Evolutionary conservation across 805 yeast genomes (phyloP), one percentile per base, ranked within the genome.

Genomic region (Saccharomycopsis olivae): DNA sequence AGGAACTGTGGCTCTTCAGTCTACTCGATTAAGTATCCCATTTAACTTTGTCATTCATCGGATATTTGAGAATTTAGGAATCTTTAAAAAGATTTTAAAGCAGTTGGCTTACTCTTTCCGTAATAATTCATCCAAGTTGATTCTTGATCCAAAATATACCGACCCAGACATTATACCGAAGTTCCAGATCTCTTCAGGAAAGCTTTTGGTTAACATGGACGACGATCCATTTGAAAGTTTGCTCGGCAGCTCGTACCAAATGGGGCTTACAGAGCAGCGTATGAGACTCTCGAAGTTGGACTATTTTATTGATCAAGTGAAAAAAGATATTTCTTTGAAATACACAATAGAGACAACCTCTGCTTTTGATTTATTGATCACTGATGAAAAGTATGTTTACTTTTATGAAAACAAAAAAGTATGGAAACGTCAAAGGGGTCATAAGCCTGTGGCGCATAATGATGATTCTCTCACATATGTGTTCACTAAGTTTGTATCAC

Each of bases 161-260:
- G 56, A 62, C 0, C 67, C 72, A 0, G 47, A 63, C 3, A 46
- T 60, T 14, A 61, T 89, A 5, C 88, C 88, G 11, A 61, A 59
- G 16, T 59, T 85, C 2, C 66, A 69, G 17, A 49, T 87, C 28
- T 68, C 61, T 31, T 64, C 94, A 0, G 64, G 64, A 4, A 62
- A 71, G 30, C 65, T 84, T 47, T 64, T 79, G 3, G 60, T 87
- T 29, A 67, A 79, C 18, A 65, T 87, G 47, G 95, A 84, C 41
- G 94, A 84, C 56, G 96, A 89, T 57, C 89, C 94, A 5, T 87
- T 88, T 55, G 97, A 89, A 57, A 65, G 76, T 5, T 78, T 84
- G 50, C 59, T 88, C 35, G 69, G 73, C 17, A 63, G 73, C 51
- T 72, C 79, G 20, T 76, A 69, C 51, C 78, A 78, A 49, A 64